Evolutionary conservation across 1,139 yeast genomes (phyloP), one percentile per base, ranked within the genome.

Genomic region (Suhomyces kunorum): DNA sequence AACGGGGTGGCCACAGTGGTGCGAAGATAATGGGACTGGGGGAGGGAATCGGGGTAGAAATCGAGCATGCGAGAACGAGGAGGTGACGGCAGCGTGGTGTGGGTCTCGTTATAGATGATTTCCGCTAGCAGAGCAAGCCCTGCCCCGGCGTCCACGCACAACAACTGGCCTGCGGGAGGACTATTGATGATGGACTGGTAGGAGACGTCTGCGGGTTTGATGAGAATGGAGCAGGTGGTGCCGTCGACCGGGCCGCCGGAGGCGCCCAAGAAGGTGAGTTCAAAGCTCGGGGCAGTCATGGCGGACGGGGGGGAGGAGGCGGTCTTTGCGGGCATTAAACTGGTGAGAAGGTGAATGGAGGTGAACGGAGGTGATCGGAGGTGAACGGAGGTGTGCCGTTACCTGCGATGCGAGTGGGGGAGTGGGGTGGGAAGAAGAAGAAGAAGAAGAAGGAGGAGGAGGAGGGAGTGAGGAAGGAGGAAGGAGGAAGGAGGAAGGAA

Each of bases 161-260:
- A 44, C 6, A 84, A 52, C 8, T 26, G 16, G 11, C 33, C 37
- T 2, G 18, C 14, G 22, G 25, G 16, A 9, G 14, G 14, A 25
- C 34, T 29, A 36, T 48, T 47, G 2, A 74, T 32, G 3, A 77
- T 61, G 2, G 67, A 60, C 2, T 49, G 36, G 49, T 71, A 81
- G 0, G 74, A 49, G 1, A 72, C 46, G 4, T 56, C 45, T 1
- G 71, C 54, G 0, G 90, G 83, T 51, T 86, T 84, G 22, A 88
- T 53, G 37, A 88, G 62, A 39, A 81, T 74, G 5, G 87, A 72
- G 47, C 90, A 85, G 3, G 84, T 83, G 15, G 73, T 66, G 8
- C 80, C 78, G 28, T 84, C 90, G 13, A 80, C 57, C 0, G 94
- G 94, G 5, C 95, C 95, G 5, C 95, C 95, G 4, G 85, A 76